Evolutionary conservation across 257 asterid species (phyloP), one percentile per base, ranked within the genome.

Genomic region (Ocimum tenuiflorum): DNA sequence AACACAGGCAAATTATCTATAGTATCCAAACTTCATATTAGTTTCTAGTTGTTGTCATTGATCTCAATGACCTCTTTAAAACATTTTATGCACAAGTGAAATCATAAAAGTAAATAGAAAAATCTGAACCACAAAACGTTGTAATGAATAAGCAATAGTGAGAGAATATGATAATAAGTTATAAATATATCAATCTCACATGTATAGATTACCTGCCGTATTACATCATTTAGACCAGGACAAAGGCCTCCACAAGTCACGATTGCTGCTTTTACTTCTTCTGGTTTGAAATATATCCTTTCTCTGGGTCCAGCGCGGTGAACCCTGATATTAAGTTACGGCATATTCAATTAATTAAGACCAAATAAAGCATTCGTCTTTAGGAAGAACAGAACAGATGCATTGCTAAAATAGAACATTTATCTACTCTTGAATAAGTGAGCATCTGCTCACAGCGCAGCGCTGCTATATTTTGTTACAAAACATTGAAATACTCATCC

Each of bases 181-280:
- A 15, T 46, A 12, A 53, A 59, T 5, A 2, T 23, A 10, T 36
- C 55, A 61, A 13, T 41, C 12, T 41, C 48, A 52, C 23, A 5
- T 49, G 71, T 11, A 72, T 39, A 43, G 43, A 60, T 15, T 81
- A 90, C 95, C 89, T 90, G 97, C 61, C 97, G 79, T 52, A 87
- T 87, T 33, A 90, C 97, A 85, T 90, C 95, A 75, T 90, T 90
- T 57, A 90, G 95, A 60, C 97, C 97, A 62, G 97, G 97, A 76
- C 97, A 90, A 80, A 90, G 97, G 47, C 97, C 97, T 24, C 97
- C 97, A 82, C 97, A 90, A 45, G 97, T 90, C 51, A 90, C 90
- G 66, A 88, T 85, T 31, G 97, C 97, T 67, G 97, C 95, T 78
- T 88, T 90, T 43, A 90, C 97, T 63, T 85, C 87, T 76, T 90